Evolutionary conservation across 2,329 filamentous ascomycete genomes (phyloP).

Genomic region (Tolypocladium ophioglossoides): DNA sequence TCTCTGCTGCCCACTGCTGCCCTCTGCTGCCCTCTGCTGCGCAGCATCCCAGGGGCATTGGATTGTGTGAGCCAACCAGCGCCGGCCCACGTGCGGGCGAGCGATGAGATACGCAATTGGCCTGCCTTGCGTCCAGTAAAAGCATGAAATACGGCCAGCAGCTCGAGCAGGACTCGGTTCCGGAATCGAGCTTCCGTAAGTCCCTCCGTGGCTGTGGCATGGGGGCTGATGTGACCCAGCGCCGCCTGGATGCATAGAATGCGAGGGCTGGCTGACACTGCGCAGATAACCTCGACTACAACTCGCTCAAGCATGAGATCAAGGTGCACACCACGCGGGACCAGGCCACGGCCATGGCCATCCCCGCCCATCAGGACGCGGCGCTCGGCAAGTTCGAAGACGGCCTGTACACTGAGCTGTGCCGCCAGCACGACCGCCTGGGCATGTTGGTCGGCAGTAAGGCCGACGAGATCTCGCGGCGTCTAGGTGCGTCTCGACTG

Average conservation of each 20-base stretch:
- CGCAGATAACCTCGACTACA: conserved; percentile 79
- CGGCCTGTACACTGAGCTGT: conserved; percentile 60
- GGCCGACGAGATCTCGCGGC: conserved; percentile 62
- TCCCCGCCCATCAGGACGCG: conserved; percentile 58
- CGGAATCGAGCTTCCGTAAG: conserved; percentile 70
- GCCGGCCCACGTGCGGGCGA: background rate
- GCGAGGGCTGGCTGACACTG: background rate
- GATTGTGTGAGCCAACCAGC: background rate
- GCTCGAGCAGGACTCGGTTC: conserved; percentile 65
- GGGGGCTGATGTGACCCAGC: too few relatives aligned
- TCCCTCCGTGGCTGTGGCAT: conserved; percentile 6
- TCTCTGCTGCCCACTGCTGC: background rate
- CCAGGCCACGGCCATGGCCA: conserved; percentile 59
- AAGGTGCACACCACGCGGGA: conserved; percentile 67
- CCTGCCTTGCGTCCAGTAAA: background rate
- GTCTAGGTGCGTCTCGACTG: conserved; percentile 43
- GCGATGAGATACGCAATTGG: background rate
- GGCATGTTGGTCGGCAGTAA: conserved; percentile 73
- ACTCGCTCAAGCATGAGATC: conserved; percentile 75
- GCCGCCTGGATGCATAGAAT: background rate
- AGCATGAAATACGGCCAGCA: conserved; percentile 37
- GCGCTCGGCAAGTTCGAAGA: conserved; percentile 56
- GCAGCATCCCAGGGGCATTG: background rate
- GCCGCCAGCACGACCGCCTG: conserved; percentile 64
- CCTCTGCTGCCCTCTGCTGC: background rate